phyloP scores from a whole-genome alignment of 768 basidiomycete genomes.

The Lyophyllum shimeji region DNA sequence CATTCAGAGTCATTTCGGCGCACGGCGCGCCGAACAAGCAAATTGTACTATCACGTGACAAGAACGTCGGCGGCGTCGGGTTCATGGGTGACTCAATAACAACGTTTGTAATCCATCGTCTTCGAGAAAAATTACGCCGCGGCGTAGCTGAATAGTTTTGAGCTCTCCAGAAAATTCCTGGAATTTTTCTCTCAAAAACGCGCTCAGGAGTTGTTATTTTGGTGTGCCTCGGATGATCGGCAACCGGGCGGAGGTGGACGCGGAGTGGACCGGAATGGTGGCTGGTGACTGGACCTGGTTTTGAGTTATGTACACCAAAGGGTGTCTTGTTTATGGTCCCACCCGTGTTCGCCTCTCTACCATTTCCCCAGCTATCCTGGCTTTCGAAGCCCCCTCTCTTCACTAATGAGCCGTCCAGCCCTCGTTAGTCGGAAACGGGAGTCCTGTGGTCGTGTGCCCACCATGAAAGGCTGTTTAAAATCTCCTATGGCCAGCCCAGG shows the following conservation, averaged over 20 bases:
- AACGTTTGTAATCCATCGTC: not conserved
- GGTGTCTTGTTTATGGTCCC: conserved; percentile 9
- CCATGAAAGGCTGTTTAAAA: conserved; percentile 42
- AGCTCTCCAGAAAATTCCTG: not conserved
- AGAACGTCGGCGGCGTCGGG: not conserved
- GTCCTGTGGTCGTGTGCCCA: conserved; percentile 17
- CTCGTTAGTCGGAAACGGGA: conserved; percentile 2
- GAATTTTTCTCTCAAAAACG: not conserved
- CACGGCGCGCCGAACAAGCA: not conserved
- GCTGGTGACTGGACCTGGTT: not conserved
- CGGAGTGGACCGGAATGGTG: conserved; percentile 11
- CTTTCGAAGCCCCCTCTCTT: not conserved
- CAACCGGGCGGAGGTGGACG: conserved; percentile 1
- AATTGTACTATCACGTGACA: not conserved
- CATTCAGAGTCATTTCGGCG: conserved; percentile 2
- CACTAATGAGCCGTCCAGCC: not conserved
- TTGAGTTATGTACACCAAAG: conserved; percentile 5
- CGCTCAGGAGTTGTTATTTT: not conserved
- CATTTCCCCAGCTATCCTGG: not conserved
- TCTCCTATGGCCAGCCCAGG: conserved; percentile 23
- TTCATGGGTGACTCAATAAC: not conserved
- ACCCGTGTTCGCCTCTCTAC: not conserved
- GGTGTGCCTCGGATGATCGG: not conserved
- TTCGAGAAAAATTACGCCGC: not conserved
- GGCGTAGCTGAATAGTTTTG: not conserved